Evolutionary conservation across 371 early-diverging fungal genomes (phyloP).

Genomic region (Zychaea mexicana): DNA sequence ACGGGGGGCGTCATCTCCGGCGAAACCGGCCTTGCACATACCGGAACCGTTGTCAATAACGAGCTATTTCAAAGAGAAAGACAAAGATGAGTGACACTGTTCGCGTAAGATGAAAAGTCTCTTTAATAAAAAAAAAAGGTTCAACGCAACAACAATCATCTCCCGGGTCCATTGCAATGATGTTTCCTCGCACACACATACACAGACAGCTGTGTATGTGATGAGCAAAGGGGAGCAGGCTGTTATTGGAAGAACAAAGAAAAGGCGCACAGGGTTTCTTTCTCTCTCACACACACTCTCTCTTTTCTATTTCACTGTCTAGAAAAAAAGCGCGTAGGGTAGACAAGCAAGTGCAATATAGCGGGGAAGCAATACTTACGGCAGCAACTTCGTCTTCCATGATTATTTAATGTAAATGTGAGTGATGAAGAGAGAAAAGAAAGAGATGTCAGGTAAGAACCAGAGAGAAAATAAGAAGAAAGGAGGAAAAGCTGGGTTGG

Average conservation of each 20-base stretch:
- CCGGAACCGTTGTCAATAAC: slow-evolving; percentile 99
- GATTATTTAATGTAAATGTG: neutral
- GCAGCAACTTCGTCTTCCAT: slow-evolving; percentile 89
- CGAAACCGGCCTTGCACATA: slow-evolving; percentile 99
- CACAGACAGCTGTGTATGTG: neutral
- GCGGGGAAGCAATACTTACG: slow-evolving; percentile 56
- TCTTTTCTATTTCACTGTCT: too few relatives aligned
- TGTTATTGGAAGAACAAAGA: too few relatives aligned
- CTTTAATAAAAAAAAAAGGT: neutral
- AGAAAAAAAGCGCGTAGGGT: neutral
- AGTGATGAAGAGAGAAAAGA: neutral
- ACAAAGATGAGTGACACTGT: slow-evolving; percentile 3
- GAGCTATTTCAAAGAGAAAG: slow-evolving; percentile 27
- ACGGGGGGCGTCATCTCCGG: slow-evolving; percentile 99
- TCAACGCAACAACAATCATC: neutral
- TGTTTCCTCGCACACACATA: neutral
- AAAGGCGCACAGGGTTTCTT: too few relatives aligned
- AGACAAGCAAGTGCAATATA: neutral
- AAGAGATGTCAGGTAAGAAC: slow-evolving; percentile 22
- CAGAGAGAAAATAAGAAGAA: slow-evolving; percentile 20
- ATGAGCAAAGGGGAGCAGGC: too few relatives aligned
- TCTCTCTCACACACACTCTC: too few relatives aligned
- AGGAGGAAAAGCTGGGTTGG: slow-evolving; percentile 19
- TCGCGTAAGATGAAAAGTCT: slow-evolving; percentile 10
- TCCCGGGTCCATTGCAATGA: neutral